Evolutionary conservation across 179 eudicot genomes (phyloP).

Genomic region (Camellia oleifera): DNA sequence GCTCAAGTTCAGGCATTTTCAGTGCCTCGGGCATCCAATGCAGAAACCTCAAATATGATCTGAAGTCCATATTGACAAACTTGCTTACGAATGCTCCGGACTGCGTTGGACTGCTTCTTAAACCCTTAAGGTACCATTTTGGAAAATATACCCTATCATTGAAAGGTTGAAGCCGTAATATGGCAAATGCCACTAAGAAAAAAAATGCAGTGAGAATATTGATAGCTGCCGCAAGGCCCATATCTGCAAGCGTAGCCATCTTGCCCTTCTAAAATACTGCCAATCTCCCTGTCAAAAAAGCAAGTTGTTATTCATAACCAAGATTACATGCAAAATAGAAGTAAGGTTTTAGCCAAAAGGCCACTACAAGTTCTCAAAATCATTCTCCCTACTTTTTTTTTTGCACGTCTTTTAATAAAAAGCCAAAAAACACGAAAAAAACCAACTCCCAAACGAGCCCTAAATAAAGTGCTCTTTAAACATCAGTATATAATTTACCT

Average conservation of each 20-base stretch:
- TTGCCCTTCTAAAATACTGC: constrained; percentile 11
- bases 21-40: constrained; percentile 90
- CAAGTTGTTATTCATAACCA: neutral
- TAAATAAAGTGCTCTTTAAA: neutral
- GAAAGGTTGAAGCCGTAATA: constrained; percentile 78
- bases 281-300: constrained; percentile 13
- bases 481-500: neutral
- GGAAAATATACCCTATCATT: constrained; percentile 91
- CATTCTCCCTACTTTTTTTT: no score
- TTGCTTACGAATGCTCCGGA: constrained; percentile 56
- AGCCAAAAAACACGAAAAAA: no score
- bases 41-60: constrained; percentile 65
- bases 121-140: constrained; percentile 81
- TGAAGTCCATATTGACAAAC: constrained; percentile 72
- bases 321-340: neutral
- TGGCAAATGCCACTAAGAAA: constrained; percentile 73
- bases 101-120: constrained; percentile 59
- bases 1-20: constrained; percentile 81
- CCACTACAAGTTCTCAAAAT: no score
- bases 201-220: constrained; percentile 56
- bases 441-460: neutral
- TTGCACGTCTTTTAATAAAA: no score
- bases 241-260: constrained; percentile 65
- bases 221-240: constrained; percentile 64
- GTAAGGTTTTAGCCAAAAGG: no score